Evolutionary conservation across 805 yeast genomes (phyloP), one percentile per base, ranked within the genome.

Genomic region (baker's yeast (Saccharomyces cerevisiae)): DNA sequence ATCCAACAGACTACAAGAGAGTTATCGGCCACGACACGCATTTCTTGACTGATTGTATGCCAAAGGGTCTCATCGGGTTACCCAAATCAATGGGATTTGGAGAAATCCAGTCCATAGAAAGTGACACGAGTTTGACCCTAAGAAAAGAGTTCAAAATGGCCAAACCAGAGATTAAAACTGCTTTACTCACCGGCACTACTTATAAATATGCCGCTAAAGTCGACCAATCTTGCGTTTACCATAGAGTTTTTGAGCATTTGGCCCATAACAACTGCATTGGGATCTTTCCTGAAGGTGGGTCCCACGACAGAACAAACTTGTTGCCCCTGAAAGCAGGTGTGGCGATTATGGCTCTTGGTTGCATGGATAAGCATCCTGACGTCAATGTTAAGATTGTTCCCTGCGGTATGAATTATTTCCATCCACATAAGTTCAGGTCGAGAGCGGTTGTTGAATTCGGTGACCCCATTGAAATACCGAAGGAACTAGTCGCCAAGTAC

Each of bases 401-500:
- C 3, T 90, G 96, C 67, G 99, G 99, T 46, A 85, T 94, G 92
- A 92, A 92, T 71, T 92, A 92, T 71, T 92, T 92, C 79, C 96
- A 89, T 66, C 92, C 97, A 4, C 96, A 92, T 73, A 90, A 88
- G 68, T 92, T 94, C 73, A 80, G 99, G 70, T 89, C 96, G 6
- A 79, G 99, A 62, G 97, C 97, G 2, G 96, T 92, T 17, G 79
- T 94, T 49, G 99, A 92, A 71, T 92, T 91, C 72, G 99, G 99
- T 14, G 78, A 82, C 53, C 96, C 97, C 6, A 81, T 91, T 53
- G 84, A 80, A 51, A 83, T 94, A 41, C 70, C 80, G 3, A 70
- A 72, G 24, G 81, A 79, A 41, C 73, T 89, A 53, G 87, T 89
- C 4, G 78, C 76, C 21, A 80, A 79, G 68, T 91, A 92, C 67